A percentile compares a stretch with the other conserved stretches of the same genome.
phyloP scores from a whole-genome alignment of 2,329 filamentous ascomycete species.

The Beauveria brongniartii region DNA sequence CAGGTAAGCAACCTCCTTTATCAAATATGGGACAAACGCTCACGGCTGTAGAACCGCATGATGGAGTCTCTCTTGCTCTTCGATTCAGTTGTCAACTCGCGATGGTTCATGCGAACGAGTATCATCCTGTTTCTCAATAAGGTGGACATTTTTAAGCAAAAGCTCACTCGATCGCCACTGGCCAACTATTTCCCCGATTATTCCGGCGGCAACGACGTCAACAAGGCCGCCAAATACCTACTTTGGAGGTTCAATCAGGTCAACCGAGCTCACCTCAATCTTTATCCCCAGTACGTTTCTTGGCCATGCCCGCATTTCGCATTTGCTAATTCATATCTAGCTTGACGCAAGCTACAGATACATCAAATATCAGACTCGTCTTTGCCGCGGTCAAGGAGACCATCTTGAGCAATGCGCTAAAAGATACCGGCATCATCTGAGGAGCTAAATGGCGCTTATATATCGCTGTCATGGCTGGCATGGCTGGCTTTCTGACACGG shows the following conservation, averaged over 20 bases:
- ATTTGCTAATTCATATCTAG: conserved; percentile 37
- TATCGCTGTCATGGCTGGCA: not conserved
- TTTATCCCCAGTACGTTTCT: conserved; percentile 83
- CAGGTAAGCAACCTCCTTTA: conserved; percentile 53
- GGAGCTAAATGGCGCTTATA: conserved; percentile 6
- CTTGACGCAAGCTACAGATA: conserved; percentile 96
- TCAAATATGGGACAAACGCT: not conserved
- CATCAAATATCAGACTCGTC: conserved; percentile 93
- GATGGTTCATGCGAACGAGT: conserved; percentile 98
- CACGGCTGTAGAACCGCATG: conserved; percentile 75
- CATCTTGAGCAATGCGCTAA: conserved; percentile 94
- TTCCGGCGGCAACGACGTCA: conserved; percentile 94
- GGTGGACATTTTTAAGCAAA: conserved; percentile 95
- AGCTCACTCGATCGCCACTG: conserved; percentile 79
- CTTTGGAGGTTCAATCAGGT: conserved; percentile 99
- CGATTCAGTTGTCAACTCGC: conserved; percentile 95
- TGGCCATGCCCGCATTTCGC: not conserved
- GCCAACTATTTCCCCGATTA: conserved; percentile 98
- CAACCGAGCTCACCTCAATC: conserved; percentile 87
- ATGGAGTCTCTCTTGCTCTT: conserved; percentile 96
- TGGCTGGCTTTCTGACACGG: not conserved
- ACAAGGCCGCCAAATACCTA: conserved; percentile 94
- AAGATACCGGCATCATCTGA: conserved; percentile 93
- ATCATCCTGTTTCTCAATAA: conserved; percentile 99
- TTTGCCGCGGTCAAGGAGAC: conserved; percentile 99